Evolutionary conservation across 192 early-diverging fungal genomes (phyloP).

Genomic region (Dissophora ornata): DNA sequence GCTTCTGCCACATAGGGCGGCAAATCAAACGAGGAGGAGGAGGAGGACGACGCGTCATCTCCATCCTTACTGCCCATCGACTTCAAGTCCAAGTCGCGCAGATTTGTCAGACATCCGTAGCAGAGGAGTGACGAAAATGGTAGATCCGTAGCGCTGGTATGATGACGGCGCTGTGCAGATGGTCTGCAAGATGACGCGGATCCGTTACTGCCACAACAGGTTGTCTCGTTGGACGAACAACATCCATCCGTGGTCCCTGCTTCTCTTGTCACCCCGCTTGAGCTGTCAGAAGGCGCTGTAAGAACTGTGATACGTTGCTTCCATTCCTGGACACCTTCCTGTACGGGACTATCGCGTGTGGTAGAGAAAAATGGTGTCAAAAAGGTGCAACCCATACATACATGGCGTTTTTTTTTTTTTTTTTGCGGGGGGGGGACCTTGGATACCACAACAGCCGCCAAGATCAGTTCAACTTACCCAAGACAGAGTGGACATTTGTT

Average conservation of each 20-base stretch:
- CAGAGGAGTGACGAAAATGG: conserved; percentile 59
- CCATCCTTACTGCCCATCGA: conserved; percentile 22
- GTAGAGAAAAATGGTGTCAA: too few species aligned
- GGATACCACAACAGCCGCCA: too few species aligned
- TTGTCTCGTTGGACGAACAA: conserved; percentile 10
- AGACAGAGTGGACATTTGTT: conserved; percentile 72
- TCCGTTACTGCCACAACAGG: neutral
- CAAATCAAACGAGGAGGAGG: too few species aligned
- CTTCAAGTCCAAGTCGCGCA: conserved; percentile 60
- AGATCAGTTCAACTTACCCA: conserved; percentile 68
- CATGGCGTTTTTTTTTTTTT: too few species aligned
- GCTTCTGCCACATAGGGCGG: conserved; percentile 60
- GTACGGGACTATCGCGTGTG: conserved; percentile 54
- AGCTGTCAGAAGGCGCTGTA: conserved; percentile 14
- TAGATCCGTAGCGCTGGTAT: neutral
- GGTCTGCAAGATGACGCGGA: conserved; percentile 3
- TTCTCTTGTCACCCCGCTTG: neutral
- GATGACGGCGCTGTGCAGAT: neutral
- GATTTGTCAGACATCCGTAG: conserved; percentile 64
- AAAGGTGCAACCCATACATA: too few species aligned
- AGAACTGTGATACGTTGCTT: conserved; percentile 62
- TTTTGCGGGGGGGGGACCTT: too few species aligned
- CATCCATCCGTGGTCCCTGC: conserved; percentile 15
- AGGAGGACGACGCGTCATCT: neutral
- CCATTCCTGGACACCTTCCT: conserved; percentile 60